Base-by-base conservation (phyloP, 768 basidiomycete genomes). In the Hypholoma sublateritium region DNA sequence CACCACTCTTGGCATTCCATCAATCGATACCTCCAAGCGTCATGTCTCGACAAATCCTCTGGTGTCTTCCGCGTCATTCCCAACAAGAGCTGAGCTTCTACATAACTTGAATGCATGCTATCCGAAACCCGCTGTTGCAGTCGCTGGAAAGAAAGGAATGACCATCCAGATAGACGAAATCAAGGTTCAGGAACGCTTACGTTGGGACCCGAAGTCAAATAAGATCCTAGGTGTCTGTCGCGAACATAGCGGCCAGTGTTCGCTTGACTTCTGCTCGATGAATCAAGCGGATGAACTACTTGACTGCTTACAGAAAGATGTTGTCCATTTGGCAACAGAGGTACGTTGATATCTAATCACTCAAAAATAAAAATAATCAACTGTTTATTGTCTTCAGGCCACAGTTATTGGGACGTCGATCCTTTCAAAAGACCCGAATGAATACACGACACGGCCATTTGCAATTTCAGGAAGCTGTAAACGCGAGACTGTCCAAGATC, bases 351-450 rank as follows among this genome's bases (percentile, higher is more conserved):
- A n/a, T n/a, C 39, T 24, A 9, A 17, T 32, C 49, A 50, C 50
- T 64, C 59, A 17, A 59, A 61, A 42, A 24, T 36, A 9, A 54
- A 61, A 39, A 37, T 56, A 22, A 58, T 51, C 6, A 39, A 45
- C 21, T 21, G n/a, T n/a, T n/a, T 61, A 21, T 70, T 67, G n/a
- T 43, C 28, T n/a, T 28, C 7, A 55, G 54, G 54, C 44, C 2
- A 55, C 54, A 4, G 54, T 55, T 6, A 47, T 55, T n/a, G 44
- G 44, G 2, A 11, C 54, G 5, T 47, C 24, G 13, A 39, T 48
- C 3, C 21, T 53, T 46, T 45, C 61, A 56, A 19, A 59, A 61
- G 36, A 28, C 32, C 3, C 55, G 59, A 41, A 39, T 56, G 28
- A 58, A 47, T 13, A 39, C 16, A 19, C 36, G 3, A 48, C 47